phyloP scores from a whole-genome alignment of 2,329 filamentous ascomycete species.

The Metarhizium album region DNA sequence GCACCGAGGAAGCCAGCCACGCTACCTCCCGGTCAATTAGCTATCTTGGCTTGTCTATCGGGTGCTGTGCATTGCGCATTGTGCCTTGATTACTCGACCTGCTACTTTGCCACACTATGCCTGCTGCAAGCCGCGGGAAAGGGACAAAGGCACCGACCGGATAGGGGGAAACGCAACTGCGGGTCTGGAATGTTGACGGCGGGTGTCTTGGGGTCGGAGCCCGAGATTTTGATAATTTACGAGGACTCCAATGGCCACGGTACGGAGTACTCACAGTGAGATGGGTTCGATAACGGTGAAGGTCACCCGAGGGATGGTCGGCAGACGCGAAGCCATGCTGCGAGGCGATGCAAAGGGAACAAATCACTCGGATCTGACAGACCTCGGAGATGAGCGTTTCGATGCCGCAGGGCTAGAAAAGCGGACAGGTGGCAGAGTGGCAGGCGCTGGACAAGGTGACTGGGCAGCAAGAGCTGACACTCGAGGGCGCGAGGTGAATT shows the following conservation, averaged over 20 bases:
- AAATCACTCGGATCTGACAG: not conserved
- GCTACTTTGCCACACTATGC: not conserved
- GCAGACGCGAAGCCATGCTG: slow-evolving; percentile 50
- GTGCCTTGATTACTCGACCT: not conserved
- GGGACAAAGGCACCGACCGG: not conserved
- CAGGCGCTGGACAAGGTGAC: too few relatives aligned
- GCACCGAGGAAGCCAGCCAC: slow-evolving; percentile 48
- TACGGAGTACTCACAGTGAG: slow-evolving; percentile 49
- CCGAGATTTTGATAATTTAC: slow-evolving; percentile 1
- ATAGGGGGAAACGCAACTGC: not conserved
- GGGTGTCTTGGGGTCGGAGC: not conserved
- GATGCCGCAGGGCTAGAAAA: too few relatives aligned
- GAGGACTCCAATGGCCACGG: not conserved
- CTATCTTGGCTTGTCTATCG: slow-evolving; percentile 3
- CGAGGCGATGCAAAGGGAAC: not conserved
- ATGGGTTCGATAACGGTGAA: slow-evolving; percentile 61
- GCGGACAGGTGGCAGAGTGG: too few relatives aligned
- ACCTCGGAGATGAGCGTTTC: too few relatives aligned
- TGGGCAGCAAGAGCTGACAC: too few relatives aligned
- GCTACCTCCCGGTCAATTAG: slow-evolving; percentile 26
- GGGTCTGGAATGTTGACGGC: not conserved
- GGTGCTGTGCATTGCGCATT: not conserved
- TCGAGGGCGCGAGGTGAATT: too few relatives aligned
- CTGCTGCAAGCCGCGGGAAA: slow-evolving; percentile 1
- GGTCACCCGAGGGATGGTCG: slow-evolving; percentile 50